Base-by-base conservation (phyloP, 202 grass and related monocot species). In the Digitaria exilis region DNA sequence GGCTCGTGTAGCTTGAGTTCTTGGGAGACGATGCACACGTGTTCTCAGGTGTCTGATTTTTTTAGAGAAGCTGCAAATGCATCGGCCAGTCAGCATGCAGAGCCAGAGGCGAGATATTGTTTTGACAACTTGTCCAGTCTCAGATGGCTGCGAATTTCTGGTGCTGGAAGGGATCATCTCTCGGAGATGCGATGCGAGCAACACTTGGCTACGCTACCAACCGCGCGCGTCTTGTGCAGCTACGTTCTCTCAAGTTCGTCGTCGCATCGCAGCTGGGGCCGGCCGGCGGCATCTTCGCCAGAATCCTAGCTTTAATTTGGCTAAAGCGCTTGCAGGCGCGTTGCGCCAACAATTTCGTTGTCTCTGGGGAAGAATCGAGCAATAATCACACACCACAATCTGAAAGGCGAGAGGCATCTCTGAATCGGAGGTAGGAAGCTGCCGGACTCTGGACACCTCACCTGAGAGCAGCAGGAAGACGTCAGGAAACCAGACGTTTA, bases 151-250 rank as follows among this genome's bases (percentile, higher is more conserved):
- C 10, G n/a, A n/a, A n/a, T 68, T 19, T 18, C 65, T 7, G 22
- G 14, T 16, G 28, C 26, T 31, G 55, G 11, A 58, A 26, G 22
- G 55, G 22, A 58, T 25, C 14, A n/a, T 17, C 16, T 0, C 55
- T 25, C 9, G 24, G 55, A 32, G 45, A 72, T 72, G 69, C 69
- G 45, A 72, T 72, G 69, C 69, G 16, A 72, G 46, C 45, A 29
- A 31, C 69, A 31, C 69, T 72, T 72, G 68, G 68, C 45, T 29
- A 50, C 25, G 69, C 69, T 29, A 71, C 25, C 16, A 70, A 17
- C 43, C 67, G 42, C 49, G 37, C 14, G 6, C 16, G 26, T 14
- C 13, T 31, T 28, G 16, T 30, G 13, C 28, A 9, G 60, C 60
- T 32, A 63, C 28, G 22, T 13, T n/a, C n/a, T n/a, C 35, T 37